A percentile compares a stretch with the other conserved stretches of the same genome.
Evolutionary conservation across 352 stramenopile genomes (phyloP).

Genomic region (Globisporangium takayamanum): DNA sequence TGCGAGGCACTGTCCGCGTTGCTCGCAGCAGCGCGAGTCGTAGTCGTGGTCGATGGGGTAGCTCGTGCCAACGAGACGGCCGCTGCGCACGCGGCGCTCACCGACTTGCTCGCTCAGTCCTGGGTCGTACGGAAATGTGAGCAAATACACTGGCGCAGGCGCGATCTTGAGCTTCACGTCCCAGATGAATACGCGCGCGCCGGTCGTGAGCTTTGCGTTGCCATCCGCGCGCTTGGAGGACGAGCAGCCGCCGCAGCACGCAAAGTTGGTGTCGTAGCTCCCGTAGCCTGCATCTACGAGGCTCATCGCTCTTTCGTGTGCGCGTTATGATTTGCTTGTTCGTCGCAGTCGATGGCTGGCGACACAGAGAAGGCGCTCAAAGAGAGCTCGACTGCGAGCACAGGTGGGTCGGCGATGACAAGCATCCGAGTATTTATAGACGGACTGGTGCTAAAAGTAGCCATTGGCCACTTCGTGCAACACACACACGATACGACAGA

Average conservation of each 20-base stretch:
- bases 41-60: slow-evolving; percentile 75
- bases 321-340: not conserved
- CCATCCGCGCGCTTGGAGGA: slow-evolving; percentile 42
- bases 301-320: slow-evolving; percentile 3
- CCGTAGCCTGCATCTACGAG: not conserved
- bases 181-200: slow-evolving; percentile 62
- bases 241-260: slow-evolving; percentile 66
- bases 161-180: slow-evolving; percentile 53
- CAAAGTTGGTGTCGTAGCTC: slow-evolving; percentile 44
- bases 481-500: too few relatives aligned
- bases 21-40: slow-evolving; percentile 59
- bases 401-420: too few relatives aligned
- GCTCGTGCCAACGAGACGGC: slow-evolving; percentile 43
- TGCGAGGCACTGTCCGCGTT: slow-evolving; percentile 37
- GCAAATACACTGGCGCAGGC: slow-evolving; percentile 28
- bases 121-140: slow-evolving; percentile 62
- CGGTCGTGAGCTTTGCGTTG: slow-evolving; percentile 37
- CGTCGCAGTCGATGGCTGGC: too few relatives aligned
- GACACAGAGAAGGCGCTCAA: too few relatives aligned
- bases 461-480: too few relatives aligned
- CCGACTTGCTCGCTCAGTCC: slow-evolving; percentile 49
- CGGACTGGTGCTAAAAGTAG: too few relatives aligned
- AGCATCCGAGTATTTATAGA: too few relatives aligned
- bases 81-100: slow-evolving; percentile 51
- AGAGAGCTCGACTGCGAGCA: too few relatives aligned